Base-by-base conservation (phyloP, 164 flowering plant species). In the Macadamia tetraphylla region DNA sequence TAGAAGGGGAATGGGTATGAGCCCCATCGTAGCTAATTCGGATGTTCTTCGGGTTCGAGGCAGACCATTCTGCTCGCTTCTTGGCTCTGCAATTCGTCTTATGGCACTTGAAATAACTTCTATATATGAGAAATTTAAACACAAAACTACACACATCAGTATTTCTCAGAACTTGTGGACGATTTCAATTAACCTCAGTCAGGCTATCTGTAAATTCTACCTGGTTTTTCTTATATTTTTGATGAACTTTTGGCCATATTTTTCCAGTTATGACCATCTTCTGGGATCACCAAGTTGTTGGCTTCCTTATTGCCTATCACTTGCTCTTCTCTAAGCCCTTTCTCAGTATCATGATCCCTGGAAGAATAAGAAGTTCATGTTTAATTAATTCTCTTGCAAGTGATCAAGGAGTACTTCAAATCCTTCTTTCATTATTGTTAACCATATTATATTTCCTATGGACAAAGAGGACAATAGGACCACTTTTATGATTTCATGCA, bases 231-330 rank as follows among this genome's bases (percentile, higher is more conserved):
- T 62, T 46, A 69, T 76, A 18, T 42, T 68, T 62, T 60, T 71
- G 23, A 76, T 76, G 67, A 71, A 72, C 62, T 75, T 75, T 18
- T 75, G 78, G 42, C 78, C 78, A 68, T 75, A 75, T 49, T 75
- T 75, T 61, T 75, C 78, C 78, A 75, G 64, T 53, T 63, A 52
- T 75, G 65, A 0, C 74, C 78, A 61, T 75, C 78, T 65, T 56
- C 70, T n/a, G 78, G 78, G 2, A 76, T 60, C 51, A 60, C 32
- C 32, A 60, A 67, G 29, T 52, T 12, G 43, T 46, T 67, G 6
- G 17, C 53, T 40, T 30, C 32, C 6, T 51, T 13, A 23, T 23
- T 23, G 23, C 23, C 23, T 10, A 13, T n/a, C 23, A 29, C 60
- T 31, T 52, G 35, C 48, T 53, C 53, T 42, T 62, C 71, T 40